Evolutionary conservation across 1,139 yeast species (phyloP).

Genomic region (Pneumocystis wakefieldiae): DNA sequence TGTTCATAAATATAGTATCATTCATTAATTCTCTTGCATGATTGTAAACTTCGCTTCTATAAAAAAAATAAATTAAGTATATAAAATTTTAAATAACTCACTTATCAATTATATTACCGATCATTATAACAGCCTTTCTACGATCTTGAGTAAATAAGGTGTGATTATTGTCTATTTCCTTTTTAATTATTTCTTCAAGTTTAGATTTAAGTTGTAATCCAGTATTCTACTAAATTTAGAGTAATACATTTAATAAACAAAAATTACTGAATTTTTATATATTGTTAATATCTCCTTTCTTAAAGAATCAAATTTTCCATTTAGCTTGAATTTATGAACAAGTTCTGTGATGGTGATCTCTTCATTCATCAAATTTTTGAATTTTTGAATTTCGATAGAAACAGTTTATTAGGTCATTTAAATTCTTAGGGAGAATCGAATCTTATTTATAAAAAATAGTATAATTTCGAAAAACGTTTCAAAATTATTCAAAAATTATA

Average conservation of each 20-base stretch:
- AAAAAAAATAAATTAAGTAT: neutral
- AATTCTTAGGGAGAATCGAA: neutral
- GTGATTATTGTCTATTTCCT: neutral
- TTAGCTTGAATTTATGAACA: neutral
- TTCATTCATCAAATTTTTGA: neutral
- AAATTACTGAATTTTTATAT: neutral
- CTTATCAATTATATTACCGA: neutral
- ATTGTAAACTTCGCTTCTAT: neutral
- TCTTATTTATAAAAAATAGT: neutral
- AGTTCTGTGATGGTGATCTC: neutral
- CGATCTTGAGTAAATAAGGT: neutral
- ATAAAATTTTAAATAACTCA: neutral
- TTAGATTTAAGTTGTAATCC: conserved; percentile 1
- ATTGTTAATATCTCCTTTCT: neutral
- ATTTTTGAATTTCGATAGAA: neutral
- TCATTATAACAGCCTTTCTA: neutral
- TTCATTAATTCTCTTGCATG: neutral
- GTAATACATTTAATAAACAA: neutral
- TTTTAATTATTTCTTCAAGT: neutral
- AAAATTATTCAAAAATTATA: neutral
- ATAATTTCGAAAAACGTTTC: neutral
- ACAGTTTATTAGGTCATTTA: neutral
- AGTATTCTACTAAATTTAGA: neutral
- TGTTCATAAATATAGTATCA: neutral
- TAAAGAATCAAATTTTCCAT: neutral